Conservation (phyloP, 208 protist genomes). For the Wallacemonas rigidus region DNA sequence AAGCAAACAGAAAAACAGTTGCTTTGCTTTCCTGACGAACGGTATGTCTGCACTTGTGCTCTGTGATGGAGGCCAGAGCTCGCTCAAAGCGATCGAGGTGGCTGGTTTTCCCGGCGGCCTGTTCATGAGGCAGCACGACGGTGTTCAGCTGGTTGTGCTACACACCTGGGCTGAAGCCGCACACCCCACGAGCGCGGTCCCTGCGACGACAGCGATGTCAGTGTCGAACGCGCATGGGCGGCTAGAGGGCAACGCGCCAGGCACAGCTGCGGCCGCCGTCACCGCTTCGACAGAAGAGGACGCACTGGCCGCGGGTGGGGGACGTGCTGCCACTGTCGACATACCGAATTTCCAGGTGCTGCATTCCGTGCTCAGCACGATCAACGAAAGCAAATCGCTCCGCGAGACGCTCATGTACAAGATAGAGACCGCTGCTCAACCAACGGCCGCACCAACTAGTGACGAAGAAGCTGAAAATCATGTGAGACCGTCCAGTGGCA, state of each 20-base stretch:
- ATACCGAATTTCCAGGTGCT: slow-evolving; percentile 40
- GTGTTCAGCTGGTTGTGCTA: slow-evolving; percentile 60
- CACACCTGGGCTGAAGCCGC: slow-evolving; percentile 60
- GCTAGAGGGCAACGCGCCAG: neutral
- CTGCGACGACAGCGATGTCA: neutral
- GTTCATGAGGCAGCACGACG: slow-evolving; percentile 42
- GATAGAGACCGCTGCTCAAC: slow-evolving; percentile 45
- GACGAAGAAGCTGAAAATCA: neutral
- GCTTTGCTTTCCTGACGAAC: neutral
- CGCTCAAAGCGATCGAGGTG: slow-evolving; percentile 66
- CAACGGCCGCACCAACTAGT: neutral
- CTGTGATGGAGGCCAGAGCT: slow-evolving; percentile 75
- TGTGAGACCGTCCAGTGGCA: neutral
- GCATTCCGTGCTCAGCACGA: slow-evolving; percentile 32
- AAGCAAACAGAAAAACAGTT: too few species aligned
- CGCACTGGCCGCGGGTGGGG: neutral
- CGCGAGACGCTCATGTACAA: slow-evolving; percentile 74
- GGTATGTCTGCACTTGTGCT: slow-evolving; percentile 48
- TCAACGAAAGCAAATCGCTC: slow-evolving; percentile 65
- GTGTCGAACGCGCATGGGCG: neutral
- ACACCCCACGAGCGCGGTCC: neutral
- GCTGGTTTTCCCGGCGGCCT: slow-evolving; percentile 47
- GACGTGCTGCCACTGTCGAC: neutral
- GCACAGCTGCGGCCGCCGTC: neutral
- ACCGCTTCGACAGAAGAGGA: neutral